Percentiles rank a stretch among this genome's conserved stretches.
Conservation (phyloP, 495 filamentous ascomycete species). For the Penicillium paxilli region DNA sequence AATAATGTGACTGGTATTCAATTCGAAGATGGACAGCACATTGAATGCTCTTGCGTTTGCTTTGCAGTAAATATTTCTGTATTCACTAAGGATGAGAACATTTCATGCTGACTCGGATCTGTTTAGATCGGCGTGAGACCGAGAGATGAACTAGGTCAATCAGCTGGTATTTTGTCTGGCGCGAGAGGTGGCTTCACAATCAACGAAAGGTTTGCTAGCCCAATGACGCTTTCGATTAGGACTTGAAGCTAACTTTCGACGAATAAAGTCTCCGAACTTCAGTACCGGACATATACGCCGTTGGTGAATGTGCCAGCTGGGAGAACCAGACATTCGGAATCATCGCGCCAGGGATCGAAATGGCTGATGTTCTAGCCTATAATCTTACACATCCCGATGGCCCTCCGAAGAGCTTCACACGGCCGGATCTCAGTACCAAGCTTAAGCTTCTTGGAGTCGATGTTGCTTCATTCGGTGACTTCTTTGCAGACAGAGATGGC, state of each 20-base stretch:
- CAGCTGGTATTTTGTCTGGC: slow-evolving; percentile 71
- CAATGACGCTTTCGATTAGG: background rate
- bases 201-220: slow-evolving; percentile 47
- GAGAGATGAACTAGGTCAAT: slow-evolving; percentile 75
- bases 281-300: slow-evolving; percentile 75
- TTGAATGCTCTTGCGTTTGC: slow-evolving; percentile 83
- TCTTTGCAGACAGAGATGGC: slow-evolving; percentile 90
- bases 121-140: slow-evolving; percentile 75
- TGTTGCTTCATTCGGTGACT: slow-evolving; percentile 94
- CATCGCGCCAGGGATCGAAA: slow-evolving; percentile 92
- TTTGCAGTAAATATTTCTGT: slow-evolving; percentile 64
- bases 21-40: slow-evolving; percentile 82
- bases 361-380: slow-evolving; percentile 95
- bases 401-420: slow-evolving; percentile 68
- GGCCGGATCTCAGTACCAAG: slow-evolving; percentile 91
- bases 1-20: slow-evolving; percentile 73
- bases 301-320: slow-evolving; percentile 96
- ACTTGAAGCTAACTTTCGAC: background rate
- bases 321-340: slow-evolving; percentile 90
- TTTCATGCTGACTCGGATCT: background rate
- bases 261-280: slow-evolving; percentile 67
- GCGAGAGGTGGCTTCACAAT: slow-evolving; percentile 79
- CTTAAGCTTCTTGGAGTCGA: slow-evolving; percentile 92
- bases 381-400: slow-evolving; percentile 88
- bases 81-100: background rate